A percentile compares a stretch with the other conserved stretches of the same genome.
These are phyloP conservation scores for Rubroboletus satanas DNA, from an alignment of 768 basidiomycete genomes.

Conservation along the genomic window DNA sequence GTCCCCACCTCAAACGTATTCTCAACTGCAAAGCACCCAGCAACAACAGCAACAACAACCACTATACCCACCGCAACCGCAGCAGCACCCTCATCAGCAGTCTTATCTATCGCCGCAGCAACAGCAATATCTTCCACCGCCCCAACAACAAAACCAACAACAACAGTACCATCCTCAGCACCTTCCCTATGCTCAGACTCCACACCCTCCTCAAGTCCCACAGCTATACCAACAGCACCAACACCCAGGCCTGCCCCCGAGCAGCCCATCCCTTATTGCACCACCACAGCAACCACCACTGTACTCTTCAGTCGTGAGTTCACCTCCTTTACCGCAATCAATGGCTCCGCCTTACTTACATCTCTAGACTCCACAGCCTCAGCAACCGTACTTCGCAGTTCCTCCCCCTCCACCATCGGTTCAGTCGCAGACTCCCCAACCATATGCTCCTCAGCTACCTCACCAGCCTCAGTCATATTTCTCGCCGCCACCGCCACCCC, in stretches of 20 bases:
- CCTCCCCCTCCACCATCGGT: constrained; percentile 17
- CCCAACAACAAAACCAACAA: constrained; percentile 6
- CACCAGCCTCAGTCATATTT: constrained; percentile 22
- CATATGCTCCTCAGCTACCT: constrained; percentile 12
- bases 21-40: constrained; percentile 3
- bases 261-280: not conserved
- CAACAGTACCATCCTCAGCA: constrained; percentile 9
- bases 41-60: constrained; percentile 18
- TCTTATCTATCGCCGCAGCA: constrained; percentile 1
- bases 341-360: not conserved
- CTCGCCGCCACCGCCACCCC: constrained; percentile 20
- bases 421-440: constrained; percentile 13
- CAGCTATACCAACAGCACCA: constrained; percentile 18
- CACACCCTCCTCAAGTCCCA: constrained; percentile 7
- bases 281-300: not conserved
- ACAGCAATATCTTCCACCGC: constrained; percentile 5
- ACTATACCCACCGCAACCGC: constrained; percentile 7
- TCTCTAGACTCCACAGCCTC: constrained; percentile 4
- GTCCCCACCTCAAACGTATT: constrained; percentile 13
- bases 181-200: constrained; percentile 13
- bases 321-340: not conserved
- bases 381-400: constrained; percentile 13
- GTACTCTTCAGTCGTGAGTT: constrained; percentile 14
- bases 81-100: constrained; percentile 13
- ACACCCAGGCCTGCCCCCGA: constrained; percentile 8